These are phyloP conservation scores for Plasmodium billcollinsi DNA, from an alignment of 169 alveolate species.

Conservation along the genomic window DNA sequence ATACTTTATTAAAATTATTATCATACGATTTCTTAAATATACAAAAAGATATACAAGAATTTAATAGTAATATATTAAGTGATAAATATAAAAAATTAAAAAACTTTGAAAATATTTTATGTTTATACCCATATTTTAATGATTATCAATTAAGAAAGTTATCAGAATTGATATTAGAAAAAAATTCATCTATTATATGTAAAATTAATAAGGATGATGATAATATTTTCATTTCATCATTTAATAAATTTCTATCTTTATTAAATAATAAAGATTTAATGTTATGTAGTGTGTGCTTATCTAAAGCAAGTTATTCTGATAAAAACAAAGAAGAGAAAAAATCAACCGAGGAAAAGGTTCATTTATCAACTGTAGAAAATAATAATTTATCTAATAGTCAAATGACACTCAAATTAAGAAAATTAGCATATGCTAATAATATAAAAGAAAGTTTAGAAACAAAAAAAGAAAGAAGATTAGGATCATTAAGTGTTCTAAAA, in stretches of 20 bases:
- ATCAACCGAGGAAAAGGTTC: neutral
- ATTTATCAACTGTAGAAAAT: neutral
- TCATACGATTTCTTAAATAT: slow-evolving; percentile 41
- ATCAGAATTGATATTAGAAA: slow-evolving; percentile 63
- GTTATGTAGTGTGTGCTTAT: slow-evolving; percentile 73
- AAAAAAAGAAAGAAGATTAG: slow-evolving; percentile 73
- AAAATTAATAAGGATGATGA: slow-evolving; percentile 16
- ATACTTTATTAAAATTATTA: slow-evolving; percentile 42
- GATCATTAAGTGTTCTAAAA: slow-evolving; percentile 69
- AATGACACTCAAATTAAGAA: slow-evolving; percentile 3
- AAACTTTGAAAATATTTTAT: slow-evolving; percentile 68
- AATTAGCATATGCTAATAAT: neutral
- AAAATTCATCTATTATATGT: slow-evolving; percentile 10
- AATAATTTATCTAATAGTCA: neutral
- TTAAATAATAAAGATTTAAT: slow-evolving; percentile 56
- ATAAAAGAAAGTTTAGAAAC: slow-evolving; percentile 31
- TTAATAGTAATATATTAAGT: slow-evolving; percentile 44
- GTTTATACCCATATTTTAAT: slow-evolving; percentile 66
- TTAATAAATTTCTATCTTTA: slow-evolving; percentile 35
- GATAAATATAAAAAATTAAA: slow-evolving; percentile 73
- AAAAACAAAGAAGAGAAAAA: slow-evolving; percentile 25
- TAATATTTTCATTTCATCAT: slow-evolving; percentile 18
- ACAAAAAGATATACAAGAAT: slow-evolving; percentile 72
- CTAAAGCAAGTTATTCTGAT: slow-evolving; percentile 43
- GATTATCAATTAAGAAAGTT: slow-evolving; percentile 68